Evolutionary conservation across 2,329 filamentous ascomycete species (phyloP).

Genomic region (Neonectria ditissima): DNA sequence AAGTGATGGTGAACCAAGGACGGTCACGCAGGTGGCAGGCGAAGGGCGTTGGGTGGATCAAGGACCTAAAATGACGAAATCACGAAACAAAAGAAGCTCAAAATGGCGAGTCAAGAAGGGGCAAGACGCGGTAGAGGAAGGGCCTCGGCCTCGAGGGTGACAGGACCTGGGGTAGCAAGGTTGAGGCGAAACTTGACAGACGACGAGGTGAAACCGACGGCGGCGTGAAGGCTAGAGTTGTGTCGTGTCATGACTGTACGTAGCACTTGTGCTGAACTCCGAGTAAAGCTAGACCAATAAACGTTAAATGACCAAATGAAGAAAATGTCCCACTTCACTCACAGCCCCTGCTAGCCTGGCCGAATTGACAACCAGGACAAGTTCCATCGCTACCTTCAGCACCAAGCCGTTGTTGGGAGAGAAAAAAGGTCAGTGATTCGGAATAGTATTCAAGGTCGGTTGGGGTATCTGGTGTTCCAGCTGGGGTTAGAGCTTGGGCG

Average conservation of each 20-base stretch:
- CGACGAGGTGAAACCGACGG: constrained; percentile 12
- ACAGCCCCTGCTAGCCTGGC: no score
- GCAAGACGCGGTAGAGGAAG: background rate
- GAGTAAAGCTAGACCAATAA: no score
- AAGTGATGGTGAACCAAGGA: constrained; percentile 8
- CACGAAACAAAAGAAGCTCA: constrained; percentile 5
- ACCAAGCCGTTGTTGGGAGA: no score
- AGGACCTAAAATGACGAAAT: constrained; percentile 3
- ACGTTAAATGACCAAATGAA: no score
- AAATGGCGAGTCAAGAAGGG: background rate
- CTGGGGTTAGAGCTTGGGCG: no score
- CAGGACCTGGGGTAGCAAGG: constrained; percentile 10
- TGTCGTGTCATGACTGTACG: constrained; percentile 7
- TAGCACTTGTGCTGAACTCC: no score
- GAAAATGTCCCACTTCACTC: no score
- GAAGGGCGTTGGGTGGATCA: background rate
- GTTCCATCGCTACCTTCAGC: no score
- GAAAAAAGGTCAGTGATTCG: no score
- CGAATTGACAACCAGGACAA: no score
- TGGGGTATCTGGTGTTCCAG: no score
- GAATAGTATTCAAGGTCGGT: no score
- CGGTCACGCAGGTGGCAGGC: constrained; percentile 20
- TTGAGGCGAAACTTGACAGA: constrained; percentile 14
- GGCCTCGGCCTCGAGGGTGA: background rate
- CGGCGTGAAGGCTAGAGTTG: constrained; percentile 18